phyloP scores from a whole-genome alignment of 352 stramenopile species.

The Thalassiosira ordinaria region DNA sequence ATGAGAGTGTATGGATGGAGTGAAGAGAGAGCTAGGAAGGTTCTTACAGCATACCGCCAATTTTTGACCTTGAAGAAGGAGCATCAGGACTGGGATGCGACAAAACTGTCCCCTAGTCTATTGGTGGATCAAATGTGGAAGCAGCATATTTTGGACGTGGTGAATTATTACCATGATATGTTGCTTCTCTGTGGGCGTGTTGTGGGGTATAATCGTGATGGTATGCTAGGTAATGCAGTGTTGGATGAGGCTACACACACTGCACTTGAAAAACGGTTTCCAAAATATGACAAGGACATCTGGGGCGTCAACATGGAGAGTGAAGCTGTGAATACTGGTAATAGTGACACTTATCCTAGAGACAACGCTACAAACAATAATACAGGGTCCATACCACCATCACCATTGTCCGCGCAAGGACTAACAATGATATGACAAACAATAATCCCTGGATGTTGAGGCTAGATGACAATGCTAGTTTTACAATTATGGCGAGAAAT shows the following conservation, averaged over 20 bases:
- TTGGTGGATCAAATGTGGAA: conserved; percentile 63
- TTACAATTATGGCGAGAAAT: no score
- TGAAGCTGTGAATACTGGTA: no score
- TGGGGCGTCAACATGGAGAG: neutral
- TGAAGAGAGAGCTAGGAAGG: conserved; percentile 52
- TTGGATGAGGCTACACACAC: neutral
- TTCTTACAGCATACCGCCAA: conserved; percentile 65
- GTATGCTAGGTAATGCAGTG: conserved; percentile 39
- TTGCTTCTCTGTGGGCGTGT: conserved; percentile 69
- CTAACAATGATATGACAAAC: no score
- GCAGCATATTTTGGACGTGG: conserved; percentile 78
- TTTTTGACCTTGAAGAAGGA: conserved; percentile 74
- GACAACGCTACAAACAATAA: no score
- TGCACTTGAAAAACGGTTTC: neutral
- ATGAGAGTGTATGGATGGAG: conserved; percentile 65
- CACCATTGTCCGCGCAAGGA: no score
- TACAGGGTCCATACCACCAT: no score
- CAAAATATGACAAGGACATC: conserved; percentile 3
- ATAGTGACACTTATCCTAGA: no score
- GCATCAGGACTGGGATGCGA: conserved; percentile 67
- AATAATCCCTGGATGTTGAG: no score
- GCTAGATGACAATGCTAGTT: no score
- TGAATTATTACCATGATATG: conserved; percentile 77
- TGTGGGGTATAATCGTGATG: conserved; percentile 68
- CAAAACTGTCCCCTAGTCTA: conserved; percentile 60